These are phyloP conservation scores for Cryphonectria japonica DNA, from an alignment of 2,329 filamentous ascomycete species.

Conservation along the genomic window DNA sequence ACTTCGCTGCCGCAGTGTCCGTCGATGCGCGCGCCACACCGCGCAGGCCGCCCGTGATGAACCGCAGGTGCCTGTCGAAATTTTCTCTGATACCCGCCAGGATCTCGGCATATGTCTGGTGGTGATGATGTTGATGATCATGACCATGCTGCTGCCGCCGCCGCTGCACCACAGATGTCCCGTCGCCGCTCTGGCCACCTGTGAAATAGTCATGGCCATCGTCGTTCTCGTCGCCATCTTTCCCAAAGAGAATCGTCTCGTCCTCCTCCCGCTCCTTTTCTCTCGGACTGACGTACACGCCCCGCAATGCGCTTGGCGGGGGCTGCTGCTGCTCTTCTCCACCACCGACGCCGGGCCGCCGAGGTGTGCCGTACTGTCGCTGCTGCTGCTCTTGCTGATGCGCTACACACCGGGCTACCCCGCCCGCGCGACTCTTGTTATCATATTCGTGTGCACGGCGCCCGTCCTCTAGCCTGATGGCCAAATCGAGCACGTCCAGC, in stretches of 20 bases:
- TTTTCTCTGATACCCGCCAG: conserved; percentile 62
- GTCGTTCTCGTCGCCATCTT: conserved; percentile 41
- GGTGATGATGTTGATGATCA: conserved; percentile 2
- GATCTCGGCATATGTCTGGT: conserved; percentile 53
- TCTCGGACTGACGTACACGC: conserved; percentile 34
- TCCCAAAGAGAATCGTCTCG: conserved; percentile 32
- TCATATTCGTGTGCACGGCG: conserved; percentile 48
- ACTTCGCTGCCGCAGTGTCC: conserved; percentile 62
- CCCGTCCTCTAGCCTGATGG: conserved; percentile 68
- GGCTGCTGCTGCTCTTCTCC: conserved; percentile 33
- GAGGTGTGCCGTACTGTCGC: conserved; percentile 13
- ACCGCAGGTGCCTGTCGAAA: conserved; percentile 68
- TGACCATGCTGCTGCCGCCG: not conserved
- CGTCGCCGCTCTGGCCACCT: not conserved
- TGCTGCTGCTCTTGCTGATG: conserved; percentile 32
- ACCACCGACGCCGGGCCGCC: conserved; percentile 21
- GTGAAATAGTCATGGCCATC: conserved; percentile 39
- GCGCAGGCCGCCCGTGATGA: conserved; percentile 73
- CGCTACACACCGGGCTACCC: not conserved
- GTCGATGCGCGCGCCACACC: conserved; percentile 76
- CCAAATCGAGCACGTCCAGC: conserved; percentile 76
- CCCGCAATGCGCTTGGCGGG: conserved; percentile 28
- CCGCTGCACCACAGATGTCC: not conserved
- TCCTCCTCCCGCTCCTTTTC: conserved; percentile 35
- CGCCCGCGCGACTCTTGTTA: conserved; percentile 42